Evolutionary conservation across 2,329 filamentous ascomycete genomes (phyloP).

Genomic region (Bipolaris gigantea): DNA sequence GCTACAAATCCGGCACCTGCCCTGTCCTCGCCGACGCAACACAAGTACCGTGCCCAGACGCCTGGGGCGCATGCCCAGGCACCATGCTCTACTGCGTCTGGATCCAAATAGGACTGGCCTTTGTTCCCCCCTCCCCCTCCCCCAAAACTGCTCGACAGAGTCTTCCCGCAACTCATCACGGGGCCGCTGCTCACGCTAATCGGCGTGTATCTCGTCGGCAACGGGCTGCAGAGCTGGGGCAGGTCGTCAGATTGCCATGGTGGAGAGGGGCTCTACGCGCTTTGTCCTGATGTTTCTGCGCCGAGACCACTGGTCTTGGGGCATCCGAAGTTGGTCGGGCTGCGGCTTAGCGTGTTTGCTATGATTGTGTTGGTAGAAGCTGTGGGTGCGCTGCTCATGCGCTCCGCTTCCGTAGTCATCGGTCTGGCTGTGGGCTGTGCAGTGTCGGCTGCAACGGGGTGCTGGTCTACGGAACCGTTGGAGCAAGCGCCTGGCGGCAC

Average conservation of each 20-base stretch:
- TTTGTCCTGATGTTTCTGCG: conserved; percentile 25
- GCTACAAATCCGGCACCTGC: conserved; percentile 31
- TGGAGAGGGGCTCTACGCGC: conserved; percentile 31
- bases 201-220: conserved; percentile 31
- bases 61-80: conserved; percentile 33
- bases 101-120: conserved; percentile 28
- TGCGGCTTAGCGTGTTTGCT: conserved; percentile 35
- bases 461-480: conserved; percentile 28
- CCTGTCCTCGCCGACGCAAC: conserved; percentile 26
- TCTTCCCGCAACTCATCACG: conserved; percentile 35
- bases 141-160: conserved; percentile 24
- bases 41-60: conserved; percentile 24
- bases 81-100: conserved; percentile 51
- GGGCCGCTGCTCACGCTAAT: conserved; percentile 28
- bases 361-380: conserved; percentile 33
- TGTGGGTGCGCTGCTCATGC: conserved; percentile 34
- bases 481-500: conserved; percentile 24
- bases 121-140: conserved; percentile 32
- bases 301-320: conserved; percentile 39
- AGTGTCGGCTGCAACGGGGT: conserved; percentile 33
- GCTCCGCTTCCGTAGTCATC: conserved; percentile 32
- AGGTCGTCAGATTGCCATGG: conserved; percentile 33
- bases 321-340: conserved; percentile 31
- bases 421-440: conserved; percentile 33
- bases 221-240: conserved; percentile 36